phyloP scores from a whole-genome alignment of 495 filamentous ascomycete genomes.

The Talaromyces trachyspermus region DNA sequence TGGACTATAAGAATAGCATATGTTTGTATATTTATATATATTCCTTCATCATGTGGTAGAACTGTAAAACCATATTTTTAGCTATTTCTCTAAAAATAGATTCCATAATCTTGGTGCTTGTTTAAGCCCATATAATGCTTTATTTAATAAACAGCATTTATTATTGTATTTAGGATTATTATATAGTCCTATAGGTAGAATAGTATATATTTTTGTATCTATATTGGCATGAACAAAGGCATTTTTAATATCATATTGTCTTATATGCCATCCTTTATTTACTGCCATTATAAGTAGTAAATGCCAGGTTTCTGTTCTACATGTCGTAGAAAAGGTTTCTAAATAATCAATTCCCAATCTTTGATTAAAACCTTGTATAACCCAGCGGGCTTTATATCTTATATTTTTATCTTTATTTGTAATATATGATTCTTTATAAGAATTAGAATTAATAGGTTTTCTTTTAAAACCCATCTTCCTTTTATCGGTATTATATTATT shows the following conservation, averaged over 20 bases:
- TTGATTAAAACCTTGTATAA: neutral
- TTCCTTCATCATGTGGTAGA: neutral
- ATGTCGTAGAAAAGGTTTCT: slow-evolving; percentile 1
- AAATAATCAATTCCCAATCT: slow-evolving; percentile 4
- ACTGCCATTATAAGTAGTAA: neutral
- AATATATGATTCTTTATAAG: neutral
- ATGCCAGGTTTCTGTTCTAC: neutral
- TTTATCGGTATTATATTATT: neutral
- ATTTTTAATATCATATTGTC: neutral
- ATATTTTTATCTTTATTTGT: slow-evolving; percentile 1
- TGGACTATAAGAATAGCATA: neutral
- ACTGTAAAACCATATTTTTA: neutral
- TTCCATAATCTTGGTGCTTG: neutral
- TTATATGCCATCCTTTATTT: slow-evolving; percentile 1
- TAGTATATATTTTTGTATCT: neutral
- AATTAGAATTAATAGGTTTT: slow-evolving; percentile 1
- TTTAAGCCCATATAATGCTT: neutral
- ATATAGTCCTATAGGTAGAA: neutral
- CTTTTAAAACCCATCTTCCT: slow-evolving; percentile 5
- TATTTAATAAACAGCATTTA: neutral
- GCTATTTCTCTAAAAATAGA: neutral
- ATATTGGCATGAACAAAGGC: neutral
- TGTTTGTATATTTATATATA: neutral
- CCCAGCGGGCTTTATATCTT: neutral
- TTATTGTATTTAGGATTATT: neutral